Conservation (phyloP, 805 yeast genomes). For the Wickerhamomyces chaumierensis region DNA sequence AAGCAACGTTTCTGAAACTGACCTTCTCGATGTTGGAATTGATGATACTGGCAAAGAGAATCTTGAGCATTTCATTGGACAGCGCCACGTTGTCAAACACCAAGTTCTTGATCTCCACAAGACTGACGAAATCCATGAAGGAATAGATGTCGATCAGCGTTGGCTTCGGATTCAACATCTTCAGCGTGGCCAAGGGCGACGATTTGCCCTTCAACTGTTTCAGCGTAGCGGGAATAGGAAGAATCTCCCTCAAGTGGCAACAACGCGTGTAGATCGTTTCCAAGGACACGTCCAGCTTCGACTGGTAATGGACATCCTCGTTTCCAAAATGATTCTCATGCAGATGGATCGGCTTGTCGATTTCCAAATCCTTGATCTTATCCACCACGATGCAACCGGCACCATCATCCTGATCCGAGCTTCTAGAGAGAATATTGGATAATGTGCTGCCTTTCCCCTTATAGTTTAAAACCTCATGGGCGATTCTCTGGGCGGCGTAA, state of each 20-base stretch:
- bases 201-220: conserved; percentile 70
- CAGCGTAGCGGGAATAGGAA: conserved; percentile 84
- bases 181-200: conserved; percentile 62
- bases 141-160: conserved; percentile 81
- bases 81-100: conserved; percentile 71
- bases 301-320: conserved; percentile 12
- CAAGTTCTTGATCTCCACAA: conserved; percentile 70
- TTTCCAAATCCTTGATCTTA: conserved; percentile 28
- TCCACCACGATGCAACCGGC: conserved; percentile 10
- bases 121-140: conserved; percentile 77
- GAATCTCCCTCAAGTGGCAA: conserved; percentile 82
- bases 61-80: conserved; percentile 65
- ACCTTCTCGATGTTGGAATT: conserved; percentile 61
- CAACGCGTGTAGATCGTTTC: conserved; percentile 84
- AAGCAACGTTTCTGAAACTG: conserved; percentile 67
- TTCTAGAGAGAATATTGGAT: neutral
- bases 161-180: conserved; percentile 79
- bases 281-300: conserved; percentile 21
- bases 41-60: conserved; percentile 58
- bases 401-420: conserved; percentile 8
- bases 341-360: conserved; percentile 62
- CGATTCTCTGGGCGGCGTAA: conserved; percentile 56
- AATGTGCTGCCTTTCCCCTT: conserved; percentile 16
- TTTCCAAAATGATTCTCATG: conserved; percentile 45
- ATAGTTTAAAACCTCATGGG: conserved; percentile 47